Evolutionary conservation across 2,329 filamentous ascomycete genomes (phyloP).

Genomic region (Acrocalymma vagum): DNA sequence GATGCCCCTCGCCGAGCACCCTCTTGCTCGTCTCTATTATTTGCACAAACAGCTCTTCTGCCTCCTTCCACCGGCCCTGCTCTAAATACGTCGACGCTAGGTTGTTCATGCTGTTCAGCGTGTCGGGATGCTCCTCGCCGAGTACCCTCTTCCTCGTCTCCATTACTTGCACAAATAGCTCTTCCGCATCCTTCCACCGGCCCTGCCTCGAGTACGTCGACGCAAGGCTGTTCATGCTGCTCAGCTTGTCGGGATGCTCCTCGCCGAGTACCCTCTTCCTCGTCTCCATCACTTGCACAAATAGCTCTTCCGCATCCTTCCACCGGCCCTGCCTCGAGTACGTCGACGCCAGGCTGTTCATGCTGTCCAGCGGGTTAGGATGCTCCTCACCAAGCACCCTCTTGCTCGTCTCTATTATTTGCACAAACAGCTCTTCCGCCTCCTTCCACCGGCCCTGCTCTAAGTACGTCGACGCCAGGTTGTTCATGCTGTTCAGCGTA

Average conservation of each 20-base stretch:
- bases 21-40: no score
- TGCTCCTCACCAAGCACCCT: constrained; percentile 10
- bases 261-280: constrained; percentile 9
- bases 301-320: constrained; percentile 7
- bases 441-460: constrained; percentile 2
- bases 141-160: constrained; percentile 10
- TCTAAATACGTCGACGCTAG: not conserved
- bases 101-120: constrained; percentile 1
- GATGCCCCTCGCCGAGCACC: no score
- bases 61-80: constrained; percentile 5
- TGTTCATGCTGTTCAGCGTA: constrained; percentile 12
- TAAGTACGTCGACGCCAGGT: constrained; percentile 3
- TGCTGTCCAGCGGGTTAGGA: not conserved
- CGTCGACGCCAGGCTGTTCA: not conserved
- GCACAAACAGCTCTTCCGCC: constrained; percentile 3
- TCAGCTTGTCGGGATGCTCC: constrained; percentile 11
- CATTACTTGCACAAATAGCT: constrained; percentile 6
- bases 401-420: constrained; percentile 8
- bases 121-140: constrained; percentile 5
- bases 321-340: constrained; percentile 3
- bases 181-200: constrained; percentile 13
- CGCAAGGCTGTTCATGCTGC: constrained; percentile 9
- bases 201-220: constrained; percentile 2
- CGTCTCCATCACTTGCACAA: constrained; percentile 10
- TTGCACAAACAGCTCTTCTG: constrained; percentile 6